Base-by-base conservation (phyloP, 305 asterid species). In the Fraxinus baroniana region DNA sequence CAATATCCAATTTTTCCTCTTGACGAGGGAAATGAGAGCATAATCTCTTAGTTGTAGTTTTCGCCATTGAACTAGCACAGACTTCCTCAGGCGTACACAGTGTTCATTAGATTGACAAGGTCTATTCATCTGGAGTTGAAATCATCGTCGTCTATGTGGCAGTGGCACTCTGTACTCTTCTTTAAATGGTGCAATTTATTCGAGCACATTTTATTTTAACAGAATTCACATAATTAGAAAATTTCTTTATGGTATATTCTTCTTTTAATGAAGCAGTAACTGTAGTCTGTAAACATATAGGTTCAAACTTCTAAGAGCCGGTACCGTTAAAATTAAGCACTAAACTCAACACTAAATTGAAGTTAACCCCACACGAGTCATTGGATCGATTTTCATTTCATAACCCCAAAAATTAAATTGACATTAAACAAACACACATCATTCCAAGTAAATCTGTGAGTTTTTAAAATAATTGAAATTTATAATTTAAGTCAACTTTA, bases 41-140 rank as follows among this genome's bases (percentile, higher is more conserved):
- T 55, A n/a, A 20, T 20, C 28, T 62, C 71, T 22, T 87, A 77
- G 86, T 87, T 3, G 88, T 84, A 79, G 71, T 86, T 90, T 83
- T 89, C 87, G 33, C 90, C 92, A 44, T 84, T 89, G 83, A 86
- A 86, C 90, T 26, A 81, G 79, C 49, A 60, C 52, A 62, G 71
- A 62, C 32, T 28, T 62, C 71, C 32, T 62, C 30, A 62, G 4
- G 32, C 71, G 5, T 62, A 55, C 66, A 55, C 10, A n/a, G 3
- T n/a, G 24, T 55, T 55, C 66, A n/a, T 20, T n/a, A 1, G 64
- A 55, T 55, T 55, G 24, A 55, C 64, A n/a, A 55, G 10, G 24
- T 55, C 60, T 15, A 49, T 15, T 49, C 60, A 49, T 49, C 20
- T 52, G 6, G 22, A 1, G 0, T 15, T 52, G 62, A 17, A n/a